Evolutionary conservation across 1,284 basidiomycete genomes (phyloP), one percentile per base, ranked within the genome.

Genomic region (Tylopilus sp.): DNA sequence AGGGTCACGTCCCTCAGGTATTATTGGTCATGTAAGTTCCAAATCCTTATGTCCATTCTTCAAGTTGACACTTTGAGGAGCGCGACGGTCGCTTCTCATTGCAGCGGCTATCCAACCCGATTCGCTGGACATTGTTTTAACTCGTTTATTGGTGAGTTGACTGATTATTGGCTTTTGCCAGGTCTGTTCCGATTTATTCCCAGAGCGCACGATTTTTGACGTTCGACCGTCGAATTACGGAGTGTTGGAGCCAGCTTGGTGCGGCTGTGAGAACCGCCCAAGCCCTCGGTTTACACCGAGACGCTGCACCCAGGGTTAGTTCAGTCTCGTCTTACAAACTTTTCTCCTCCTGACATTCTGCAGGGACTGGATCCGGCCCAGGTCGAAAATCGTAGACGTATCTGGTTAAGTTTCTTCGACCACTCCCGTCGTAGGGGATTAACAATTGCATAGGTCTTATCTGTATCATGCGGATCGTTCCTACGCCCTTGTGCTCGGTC

Each of bases 201-300:
- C 65, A 91, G 91, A 92, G 89, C 54, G 89, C 92, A 19, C 83
- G 95, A 46, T 97, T 96, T 69, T 75, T 97, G 46, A 92, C 92
- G 2, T 86, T 95, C 60, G 87, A 92, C 62, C 81, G 91, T 35
- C 82, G 89, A 46, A 89, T 92, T 57, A 92, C 90, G 5, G 94
- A 97, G 70, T 94, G 92, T 62, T 97, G 95, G 93, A 93, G 90
- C 63, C 90, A 95, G 61, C 75, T 97, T 11, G 94, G 94, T 41
- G 92, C 92, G 2, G 92, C 92, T 34, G 84, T 97, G 16, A 76
- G 94, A 46, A 97, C 93, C 13, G 95, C 94, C 11, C 94, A 97
- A 64, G 94, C 94, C 1, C 82, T 97, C 34, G 95, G 94, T 15
- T 71, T 97, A 30, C 94, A 97, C 68, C 79, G 95, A 47, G 94